Percentiles rank a stretch among this genome's conserved stretches.
These are phyloP conservation scores for Aspergillus sp. DNA, from an alignment of 2,329 filamentous ascomycete species.

Conservation along the genomic window DNA sequence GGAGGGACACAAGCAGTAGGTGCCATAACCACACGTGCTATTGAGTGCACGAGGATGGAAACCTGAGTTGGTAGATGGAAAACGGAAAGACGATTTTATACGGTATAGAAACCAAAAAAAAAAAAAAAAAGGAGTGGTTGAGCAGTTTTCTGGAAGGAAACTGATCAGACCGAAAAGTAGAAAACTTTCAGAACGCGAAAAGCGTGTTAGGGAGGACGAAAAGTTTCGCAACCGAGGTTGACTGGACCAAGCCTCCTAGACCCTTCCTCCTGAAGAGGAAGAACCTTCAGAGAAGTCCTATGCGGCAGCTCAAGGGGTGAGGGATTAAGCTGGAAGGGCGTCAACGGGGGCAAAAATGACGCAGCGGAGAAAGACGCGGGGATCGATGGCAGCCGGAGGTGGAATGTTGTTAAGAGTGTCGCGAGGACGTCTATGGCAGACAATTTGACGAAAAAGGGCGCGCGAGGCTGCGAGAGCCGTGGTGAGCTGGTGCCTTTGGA, in stretches of 20 bases:
- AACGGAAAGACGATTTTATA: constrained; percentile 8
- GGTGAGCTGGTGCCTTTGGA: constrained; percentile 34
- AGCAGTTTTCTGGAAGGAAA: too few relatives aligned
- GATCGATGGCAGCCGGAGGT: constrained; percentile 32
- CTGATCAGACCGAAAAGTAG: constrained; percentile 3
- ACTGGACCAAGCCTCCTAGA: constrained; percentile 96
- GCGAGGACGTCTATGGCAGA: constrained; percentile 36
- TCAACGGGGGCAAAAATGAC: constrained; percentile 32
- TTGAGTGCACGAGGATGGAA: constrained; percentile 19
- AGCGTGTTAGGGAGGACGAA: constrained; percentile 83
- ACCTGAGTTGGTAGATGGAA: constrained; percentile 11
- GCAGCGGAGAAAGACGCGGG: constrained; percentile 26
- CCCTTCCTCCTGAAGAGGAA: constrained; percentile 99
- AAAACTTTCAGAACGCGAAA: constrained; percentile 3
- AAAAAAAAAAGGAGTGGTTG: too few relatives aligned
- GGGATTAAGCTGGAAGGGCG: constrained; percentile 46
- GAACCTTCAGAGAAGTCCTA: constrained; percentile 96
- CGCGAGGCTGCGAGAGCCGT: constrained; percentile 33
- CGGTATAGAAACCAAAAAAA: not conserved
- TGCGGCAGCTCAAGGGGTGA: constrained; percentile 90
- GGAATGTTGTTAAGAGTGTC: constrained; percentile 44
- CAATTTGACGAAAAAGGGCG: constrained; percentile 35
- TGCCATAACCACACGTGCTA: constrained; percentile 59
- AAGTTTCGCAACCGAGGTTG: constrained; percentile 83
- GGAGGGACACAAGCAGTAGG: constrained; percentile 55